Percentiles rank a stretch among this genome's conserved stretches.
Conservation (phyloP, 768 basidiomycete species). For the Amanita polypyramis region DNA sequence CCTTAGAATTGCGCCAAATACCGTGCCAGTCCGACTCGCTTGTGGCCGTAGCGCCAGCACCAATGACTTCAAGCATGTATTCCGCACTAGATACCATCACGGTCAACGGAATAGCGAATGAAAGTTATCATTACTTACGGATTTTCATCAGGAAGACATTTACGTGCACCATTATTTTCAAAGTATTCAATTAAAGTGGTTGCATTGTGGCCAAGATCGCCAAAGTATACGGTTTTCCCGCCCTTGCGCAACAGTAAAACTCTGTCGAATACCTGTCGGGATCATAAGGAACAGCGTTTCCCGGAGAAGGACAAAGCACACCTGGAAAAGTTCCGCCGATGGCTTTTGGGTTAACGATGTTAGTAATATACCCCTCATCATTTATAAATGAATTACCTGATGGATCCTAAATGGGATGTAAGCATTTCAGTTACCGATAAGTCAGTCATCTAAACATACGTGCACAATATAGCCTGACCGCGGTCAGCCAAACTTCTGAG, state of each 20-base stretch:
- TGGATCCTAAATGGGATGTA: conserved; percentile 26
- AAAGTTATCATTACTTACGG: conserved; percentile 42
- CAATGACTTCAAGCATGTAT: conserved; percentile 66
- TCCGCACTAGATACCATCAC: conserved; percentile 32
- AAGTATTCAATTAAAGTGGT: conserved; percentile 67
- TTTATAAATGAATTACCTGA: conserved; percentile 18
- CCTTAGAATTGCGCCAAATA: conserved; percentile 43
- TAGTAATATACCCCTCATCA: background rate
- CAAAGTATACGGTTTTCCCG: conserved; percentile 68
- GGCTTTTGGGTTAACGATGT: conserved; percentile 46
- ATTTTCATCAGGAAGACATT: conserved; percentile 57
- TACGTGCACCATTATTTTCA: conserved; percentile 51
- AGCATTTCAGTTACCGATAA: background rate
- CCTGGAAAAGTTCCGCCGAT: conserved; percentile 75
- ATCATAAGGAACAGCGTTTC: background rate
- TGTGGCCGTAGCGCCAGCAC: conserved; percentile 57
- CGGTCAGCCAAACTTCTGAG: conserved; percentile 64
- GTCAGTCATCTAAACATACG: conserved; percentile 30
- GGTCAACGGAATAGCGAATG: conserved; percentile 31
- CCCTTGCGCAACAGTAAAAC: conserved; percentile 70
- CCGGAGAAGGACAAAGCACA: conserved; percentile 3
- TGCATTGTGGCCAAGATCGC: conserved; percentile 56
- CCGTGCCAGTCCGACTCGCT: conserved; percentile 44
- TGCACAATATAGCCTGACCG: conserved; percentile 87
- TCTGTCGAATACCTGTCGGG: conserved; percentile 57